These are phyloP conservation scores for Ulmus americana DNA, from an alignment of 331 rosid species.

Conservation along the genomic window DNA sequence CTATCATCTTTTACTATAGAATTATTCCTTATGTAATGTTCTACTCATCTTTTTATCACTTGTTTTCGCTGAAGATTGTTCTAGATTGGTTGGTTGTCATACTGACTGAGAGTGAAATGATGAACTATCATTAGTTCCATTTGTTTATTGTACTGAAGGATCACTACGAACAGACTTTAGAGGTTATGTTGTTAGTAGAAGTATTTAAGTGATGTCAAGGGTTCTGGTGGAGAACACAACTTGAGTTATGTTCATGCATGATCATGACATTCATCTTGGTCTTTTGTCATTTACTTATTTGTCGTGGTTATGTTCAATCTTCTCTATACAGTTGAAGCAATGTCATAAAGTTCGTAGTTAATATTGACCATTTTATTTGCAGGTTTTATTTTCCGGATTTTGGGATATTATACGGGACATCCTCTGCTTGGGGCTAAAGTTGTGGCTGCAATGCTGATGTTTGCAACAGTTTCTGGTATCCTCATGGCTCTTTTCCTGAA, in stretches of 20 bases:
- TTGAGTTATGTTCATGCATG: neutral
- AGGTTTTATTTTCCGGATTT: slow-evolving; percentile 79
- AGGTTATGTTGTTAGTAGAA: too few species aligned
- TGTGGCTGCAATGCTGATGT: slow-evolving; percentile 87
- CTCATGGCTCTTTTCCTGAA: slow-evolving; percentile 97
- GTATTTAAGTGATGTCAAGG: too few species aligned
- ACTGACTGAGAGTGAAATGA: too few species aligned
- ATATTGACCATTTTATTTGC: slow-evolving; percentile 33
- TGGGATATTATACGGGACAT: slow-evolving; percentile 87
- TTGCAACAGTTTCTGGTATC: slow-evolving; percentile 96
- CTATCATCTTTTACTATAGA: too few species aligned
- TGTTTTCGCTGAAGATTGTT: too few species aligned
- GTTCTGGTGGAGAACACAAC: too few species aligned
- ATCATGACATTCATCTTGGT: neutral
- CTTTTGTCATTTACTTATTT: neutral
- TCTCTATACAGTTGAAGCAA: neutral
- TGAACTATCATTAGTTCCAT: too few species aligned
- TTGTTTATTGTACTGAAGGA: too few species aligned
- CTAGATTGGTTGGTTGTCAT: too few species aligned
- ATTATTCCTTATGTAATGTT: too few species aligned
- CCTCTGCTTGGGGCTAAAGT: slow-evolving; percentile 96
- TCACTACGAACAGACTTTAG: too few species aligned
- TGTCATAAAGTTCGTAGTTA: neutral
- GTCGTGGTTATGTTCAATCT: neutral
- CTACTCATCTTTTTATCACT: too few species aligned